Conservation (phyloP, 768 basidiomycete genomes). For the Russula brevipes region DNA sequence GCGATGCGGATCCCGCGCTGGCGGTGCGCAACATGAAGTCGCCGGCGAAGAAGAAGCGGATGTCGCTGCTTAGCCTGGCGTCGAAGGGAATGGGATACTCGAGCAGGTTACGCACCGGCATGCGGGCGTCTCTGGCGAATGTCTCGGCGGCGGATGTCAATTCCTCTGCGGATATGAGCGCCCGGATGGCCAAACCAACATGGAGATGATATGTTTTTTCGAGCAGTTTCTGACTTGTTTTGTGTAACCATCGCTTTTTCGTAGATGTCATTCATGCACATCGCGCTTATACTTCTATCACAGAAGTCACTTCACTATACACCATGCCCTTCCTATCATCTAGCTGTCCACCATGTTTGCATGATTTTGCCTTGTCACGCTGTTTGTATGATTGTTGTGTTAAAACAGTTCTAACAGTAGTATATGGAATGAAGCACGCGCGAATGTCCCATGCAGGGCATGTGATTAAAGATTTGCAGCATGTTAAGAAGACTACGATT, state of each 20-base stretch:
- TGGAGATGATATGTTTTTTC: slow-evolving; percentile 45
- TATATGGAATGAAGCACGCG: neutral
- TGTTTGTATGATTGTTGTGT: slow-evolving; percentile 23
- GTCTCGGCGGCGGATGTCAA: slow-evolving; percentile 44
- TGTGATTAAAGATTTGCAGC: slow-evolving; percentile 4
- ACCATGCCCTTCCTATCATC: slow-evolving; percentile 15
- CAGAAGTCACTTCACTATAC: slow-evolving; percentile 1
- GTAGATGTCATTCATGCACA: slow-evolving; percentile 2
- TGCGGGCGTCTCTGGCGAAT: slow-evolving; percentile 31
- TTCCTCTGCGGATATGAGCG: slow-evolving; percentile 35
- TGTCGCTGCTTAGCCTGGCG: slow-evolving; percentile 45
- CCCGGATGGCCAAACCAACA: slow-evolving; percentile 40
- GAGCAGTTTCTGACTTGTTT: neutral
- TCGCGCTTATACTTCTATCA: slow-evolving; percentile 10
- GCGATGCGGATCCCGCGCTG: slow-evolving; percentile 23
- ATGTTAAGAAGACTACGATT: neutral
- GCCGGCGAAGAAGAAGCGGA: slow-evolving; percentile 58
- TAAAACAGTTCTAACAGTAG: neutral
- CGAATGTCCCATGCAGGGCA: neutral
- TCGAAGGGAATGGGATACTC: slow-evolving; percentile 28
- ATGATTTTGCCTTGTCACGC: slow-evolving; percentile 5
- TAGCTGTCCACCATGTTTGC: slow-evolving; percentile 14
- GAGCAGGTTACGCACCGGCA: slow-evolving; percentile 31
- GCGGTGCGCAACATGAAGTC: slow-evolving; percentile 33
- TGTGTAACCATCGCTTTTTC: slow-evolving; percentile 3